These are phyloP conservation scores for Trichoderma afroharzianum DNA, from an alignment of 2,329 filamentous ascomycete genomes.

Conservation along the genomic window DNA sequence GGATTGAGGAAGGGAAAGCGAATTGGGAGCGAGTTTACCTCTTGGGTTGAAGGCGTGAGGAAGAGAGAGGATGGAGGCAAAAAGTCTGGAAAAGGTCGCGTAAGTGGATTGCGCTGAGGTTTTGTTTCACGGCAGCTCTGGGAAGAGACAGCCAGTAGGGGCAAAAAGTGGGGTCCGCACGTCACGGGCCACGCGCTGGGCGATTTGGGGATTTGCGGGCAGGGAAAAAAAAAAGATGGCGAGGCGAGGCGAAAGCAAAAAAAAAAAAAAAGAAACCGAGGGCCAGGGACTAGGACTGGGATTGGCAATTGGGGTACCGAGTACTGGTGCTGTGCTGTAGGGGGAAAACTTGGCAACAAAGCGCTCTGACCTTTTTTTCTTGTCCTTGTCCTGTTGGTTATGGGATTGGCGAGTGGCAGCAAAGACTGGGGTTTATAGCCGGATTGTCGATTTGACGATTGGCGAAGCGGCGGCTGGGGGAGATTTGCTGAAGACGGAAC, in stretches of 20 bases:
- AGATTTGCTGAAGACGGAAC: background rate
- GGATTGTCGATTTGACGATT: conserved; percentile 14
- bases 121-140: conserved; percentile 25
- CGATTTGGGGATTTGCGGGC: background rate
- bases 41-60: conserved; percentile 13
- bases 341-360: background rate
- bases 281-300: background rate
- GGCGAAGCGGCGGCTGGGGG: background rate
- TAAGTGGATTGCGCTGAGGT: conserved; percentile 24
- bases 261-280: background rate
- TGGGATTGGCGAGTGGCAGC: background rate
- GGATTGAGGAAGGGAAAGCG: background rate
- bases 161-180: conserved; percentile 22
- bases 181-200: conserved; percentile 23
- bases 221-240: background rate
- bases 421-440: conserved; percentile 7
- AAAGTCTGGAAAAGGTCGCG: conserved; percentile 21
- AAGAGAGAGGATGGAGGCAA: conserved; percentile 1
- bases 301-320: background rate
- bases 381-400: background rate
- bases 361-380: conserved; percentile 15
- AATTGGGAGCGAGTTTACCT: conserved; percentile 12
- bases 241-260: conserved; percentile 2
- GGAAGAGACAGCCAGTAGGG: conserved; percentile 3
- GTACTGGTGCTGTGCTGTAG: background rate